Evolutionary conservation across 257 asterid species (phyloP).

Genomic region (Ligustrum vulgare): DNA sequence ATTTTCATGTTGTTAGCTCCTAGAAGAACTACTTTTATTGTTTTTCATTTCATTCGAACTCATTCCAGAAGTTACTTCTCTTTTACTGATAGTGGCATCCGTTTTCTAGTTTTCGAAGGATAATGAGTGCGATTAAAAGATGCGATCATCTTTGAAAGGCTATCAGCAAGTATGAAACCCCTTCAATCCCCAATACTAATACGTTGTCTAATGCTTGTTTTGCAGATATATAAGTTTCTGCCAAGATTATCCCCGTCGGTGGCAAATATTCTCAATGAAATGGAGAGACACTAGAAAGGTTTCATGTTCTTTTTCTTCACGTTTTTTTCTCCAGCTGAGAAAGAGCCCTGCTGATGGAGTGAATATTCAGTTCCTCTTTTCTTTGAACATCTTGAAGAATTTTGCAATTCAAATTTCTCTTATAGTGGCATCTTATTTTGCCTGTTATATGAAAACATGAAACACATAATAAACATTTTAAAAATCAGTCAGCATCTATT

Average conservation of each 20-base stretch:
- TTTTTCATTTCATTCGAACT: neutral
- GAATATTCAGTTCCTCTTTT: slow-evolving; percentile 12
- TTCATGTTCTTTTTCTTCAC: neutral
- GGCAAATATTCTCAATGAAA: slow-evolving; percentile 72
- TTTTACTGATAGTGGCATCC: neutral
- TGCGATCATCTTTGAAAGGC: no score
- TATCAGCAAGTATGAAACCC: no score
- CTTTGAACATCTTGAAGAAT: slow-evolving; percentile 26
- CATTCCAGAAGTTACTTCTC: neutral
- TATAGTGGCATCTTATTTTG: neutral
- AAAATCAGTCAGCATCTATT: neutral
- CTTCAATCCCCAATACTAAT: neutral
- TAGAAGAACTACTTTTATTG: neutral
- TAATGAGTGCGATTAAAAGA: no score
- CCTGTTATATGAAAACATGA: slow-evolving; percentile 12
- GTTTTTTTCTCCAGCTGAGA: slow-evolving; percentile 12
- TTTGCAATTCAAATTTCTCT: neutral
- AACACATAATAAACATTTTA: neutral
- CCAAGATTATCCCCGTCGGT: slow-evolving; percentile 82
- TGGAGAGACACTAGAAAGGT: slow-evolving; percentile 73
- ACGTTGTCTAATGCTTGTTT: slow-evolving; percentile 19
- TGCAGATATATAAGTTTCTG: slow-evolving; percentile 75
- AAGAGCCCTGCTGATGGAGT: neutral
- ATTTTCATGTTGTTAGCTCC: neutral
- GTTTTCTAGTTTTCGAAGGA: no score